Base-by-base conservation (phyloP, 495 filamentous ascomycete species). In the Talaromyces ruber region DNA sequence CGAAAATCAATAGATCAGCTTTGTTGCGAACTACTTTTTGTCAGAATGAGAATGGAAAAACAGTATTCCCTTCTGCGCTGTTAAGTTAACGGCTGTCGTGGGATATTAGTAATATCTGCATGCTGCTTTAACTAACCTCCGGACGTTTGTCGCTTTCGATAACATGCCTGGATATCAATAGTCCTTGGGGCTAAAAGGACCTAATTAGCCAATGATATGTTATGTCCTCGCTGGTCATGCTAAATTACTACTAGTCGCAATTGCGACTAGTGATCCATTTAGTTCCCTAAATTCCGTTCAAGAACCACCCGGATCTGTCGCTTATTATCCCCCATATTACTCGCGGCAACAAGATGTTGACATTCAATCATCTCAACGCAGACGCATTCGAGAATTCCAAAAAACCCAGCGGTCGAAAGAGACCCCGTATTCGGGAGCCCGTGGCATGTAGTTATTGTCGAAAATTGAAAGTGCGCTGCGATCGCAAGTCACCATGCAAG, bases 381-480 rank as follows among this genome's bases (percentile, higher is more conserved):
- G 34, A 39, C 34, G 34, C 34, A 39, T 39, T 39, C 34, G 34
- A 39, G 34, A 39, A 39, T 14, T 14, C 34, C 34, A 14, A 39
- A 14, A 39, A 39, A 39, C 12, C 12, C 34, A 39, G 34, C 14
- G 34, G 34, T 39, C 12, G 34, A 39, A 39, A 39, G 16, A 11
- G 34, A 16, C 34, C 34, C 14, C 34, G 34, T 14, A 39, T 39
- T 39, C 34, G 67, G 25, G 67, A 63, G 45, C 25, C 65, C 37
- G 26, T 69, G 14, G 67, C 43, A 34, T 69, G 67, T 18, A 32
- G 60, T 18, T 22, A 57, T 47, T 69, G 67, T 59, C 61, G 67
- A 63, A 47, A 39, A n/a, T 69, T 63, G 2, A 69, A 69, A 43
- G 47, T 69, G 28, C 62, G 63, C 39, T 69, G 67, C 57, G 65